Evolutionary conservation across 225 moss, liverwort and hornwort genomes (phyloP), one percentile per base, ranked within the genome.

Genomic region (Bryum argenteum): DNA sequence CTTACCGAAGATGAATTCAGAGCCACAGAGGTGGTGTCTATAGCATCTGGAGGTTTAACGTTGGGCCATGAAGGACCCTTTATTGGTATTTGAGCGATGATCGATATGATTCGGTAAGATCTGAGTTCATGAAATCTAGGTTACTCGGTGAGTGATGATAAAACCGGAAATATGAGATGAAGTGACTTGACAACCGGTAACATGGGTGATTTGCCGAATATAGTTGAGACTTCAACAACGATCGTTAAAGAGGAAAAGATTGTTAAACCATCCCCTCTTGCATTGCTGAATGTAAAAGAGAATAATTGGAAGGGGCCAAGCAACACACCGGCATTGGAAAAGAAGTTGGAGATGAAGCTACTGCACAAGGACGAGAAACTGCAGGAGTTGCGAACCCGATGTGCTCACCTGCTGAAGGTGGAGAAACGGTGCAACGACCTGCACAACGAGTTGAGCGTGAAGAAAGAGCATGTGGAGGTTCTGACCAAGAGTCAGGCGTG

Each of bases 311-410:
- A 68, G 33, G 58, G 59, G 54, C 48, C 48, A 10, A 50, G 68
- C 55, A 65, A 68, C 8, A 33, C 64, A 24, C 19, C 71, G 2
- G 39, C 70, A 22, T 23, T 71, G 42, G 58, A 78, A 19, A 77
- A 72, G 54, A 72, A 61, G 74, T 40, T 79, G 26, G 61, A 71
- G 48, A 76, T 60, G 50, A 78, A 63, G 70, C 48, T 74, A 21
- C 78, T 76, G 11, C 69, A 66, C 42, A 73, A 85, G 76, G 67
- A 73, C 19, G 69, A 70, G 40, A 81, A 75, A 44, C 70, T 85
- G 61, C 73, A 79, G 9, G 62, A 78, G 14, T 26, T 76, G 40
- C 52, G 51, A 61, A 44, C 45, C 38, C 61, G 68, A 12, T 79
- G 79, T 22, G 75, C 62, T 21, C 62, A 79, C 26, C 65, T 81